Evolutionary conservation across 2,329 filamentous ascomycete genomes (phyloP).

Genomic region (Fusarium caatingaense): DNA sequence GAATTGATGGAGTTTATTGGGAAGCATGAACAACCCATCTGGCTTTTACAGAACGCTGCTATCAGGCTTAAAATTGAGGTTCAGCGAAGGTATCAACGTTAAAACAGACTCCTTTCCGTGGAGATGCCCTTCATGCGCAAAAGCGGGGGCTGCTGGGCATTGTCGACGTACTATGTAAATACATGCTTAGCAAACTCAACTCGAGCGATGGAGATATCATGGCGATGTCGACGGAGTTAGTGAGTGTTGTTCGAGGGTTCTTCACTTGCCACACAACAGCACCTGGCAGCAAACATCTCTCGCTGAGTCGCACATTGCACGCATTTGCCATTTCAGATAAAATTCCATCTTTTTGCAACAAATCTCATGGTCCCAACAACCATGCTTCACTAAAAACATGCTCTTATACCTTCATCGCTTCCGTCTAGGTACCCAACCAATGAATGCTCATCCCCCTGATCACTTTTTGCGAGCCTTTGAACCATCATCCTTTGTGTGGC

Average conservation of each 20-base stretch:
- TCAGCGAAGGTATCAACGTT: background rate
- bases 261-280: background rate
- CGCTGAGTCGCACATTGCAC: background rate
- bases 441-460: conserved; percentile 3
- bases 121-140: background rate
- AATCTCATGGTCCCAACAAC: conserved; percentile 31
- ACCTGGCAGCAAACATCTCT: background rate
- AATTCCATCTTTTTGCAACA: conserved; percentile 36
- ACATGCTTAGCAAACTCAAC: background rate
- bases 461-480: conserved; percentile 12
- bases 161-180: background rate
- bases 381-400: conserved; percentile 37
- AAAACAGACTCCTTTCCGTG: background rate
- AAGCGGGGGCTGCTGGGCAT: background rate
- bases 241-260: background rate
- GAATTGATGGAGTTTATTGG: background rate
- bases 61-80: background rate
- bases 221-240: background rate
- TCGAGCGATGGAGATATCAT: background rate
- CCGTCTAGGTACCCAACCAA: conserved; percentile 26
- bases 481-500: conserved; percentile 1
- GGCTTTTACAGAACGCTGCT: background rate
- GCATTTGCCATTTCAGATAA: background rate
- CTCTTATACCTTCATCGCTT: conserved; percentile 38
- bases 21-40: background rate